Base-by-base conservation (phyloP, 805 yeast genomes). In the Cyberlindnera maclurae region DNA sequence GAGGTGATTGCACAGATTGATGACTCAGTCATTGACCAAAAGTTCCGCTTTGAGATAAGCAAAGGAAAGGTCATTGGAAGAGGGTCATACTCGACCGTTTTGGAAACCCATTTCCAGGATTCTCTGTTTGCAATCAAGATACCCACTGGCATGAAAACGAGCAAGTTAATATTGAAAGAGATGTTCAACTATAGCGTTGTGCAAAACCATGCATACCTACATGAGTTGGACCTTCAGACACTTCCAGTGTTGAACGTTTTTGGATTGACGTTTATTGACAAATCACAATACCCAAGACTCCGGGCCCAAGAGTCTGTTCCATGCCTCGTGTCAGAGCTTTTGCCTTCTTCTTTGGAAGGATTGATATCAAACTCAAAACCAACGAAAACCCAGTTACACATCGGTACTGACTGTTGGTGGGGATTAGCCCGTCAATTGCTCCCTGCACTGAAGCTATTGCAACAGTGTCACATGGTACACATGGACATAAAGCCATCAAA, bases 401-500 rank as follows among this genome's bases (percentile, higher is more conserved):
- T 64, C 12, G 59, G 60, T 1, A 12, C 38, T 1, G 31, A 40
- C 1, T 31, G 40, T 11, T 67, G 68, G 67, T 63, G 63, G 62
- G 40, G 39, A 20, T 42, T 67, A 5, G 55, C 57, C 3, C 42
- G 42, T 10, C 46, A 55, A 7, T 44, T 66, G 15, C 13, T 62
- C 1, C 41, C 48, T 33, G 54, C 56, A 4, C 43, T 65, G 3
- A 20, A 33, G 2, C 46, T 59, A 1, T 37, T 67, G 17, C 44
- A 44, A 31, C 47, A 50, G 3, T 39, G 61, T 17, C 46, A 55
- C 4, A 45, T 63, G 20, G 65, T 72, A 12, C 77, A 73, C 43
- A 63, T 73, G 45, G 78, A 73, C 46, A 47, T 70, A 43, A 72
- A 73, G 50, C 61, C 74, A 13, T 66, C 66, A 33, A 72, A 72